phyloP scores from a whole-genome alignment of 306 rosid species.

The Vigna mungo region DNA sequence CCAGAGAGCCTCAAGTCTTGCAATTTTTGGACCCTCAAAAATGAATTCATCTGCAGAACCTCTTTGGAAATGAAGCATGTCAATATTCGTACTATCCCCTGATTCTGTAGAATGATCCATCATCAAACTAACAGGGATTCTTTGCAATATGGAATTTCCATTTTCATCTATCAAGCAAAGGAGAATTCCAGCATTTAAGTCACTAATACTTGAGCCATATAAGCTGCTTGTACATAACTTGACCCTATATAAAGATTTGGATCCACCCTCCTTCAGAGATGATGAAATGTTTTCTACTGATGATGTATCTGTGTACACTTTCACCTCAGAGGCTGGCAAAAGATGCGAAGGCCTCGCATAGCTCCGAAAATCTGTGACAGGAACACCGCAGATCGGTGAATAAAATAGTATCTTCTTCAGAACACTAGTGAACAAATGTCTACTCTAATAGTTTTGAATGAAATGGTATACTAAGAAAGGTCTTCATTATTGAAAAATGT shows the following conservation, averaged over 20 bases:
- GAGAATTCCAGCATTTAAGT: constrained; percentile 76
- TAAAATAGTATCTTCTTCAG: background rate
- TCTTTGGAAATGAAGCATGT: constrained; percentile 69
- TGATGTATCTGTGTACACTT: constrained; percentile 52
- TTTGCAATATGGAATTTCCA: constrained; percentile 77
- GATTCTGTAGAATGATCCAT: constrained; percentile 50
- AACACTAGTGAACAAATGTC: background rate
- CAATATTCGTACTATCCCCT: constrained; percentile 40
- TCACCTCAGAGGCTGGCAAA: constrained; percentile 70
- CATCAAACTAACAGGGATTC: constrained; percentile 67
- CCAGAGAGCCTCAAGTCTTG: constrained; percentile 76
- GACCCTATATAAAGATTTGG: constrained; percentile 61
- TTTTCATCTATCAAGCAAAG: constrained; percentile 76
- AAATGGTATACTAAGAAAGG: background rate
- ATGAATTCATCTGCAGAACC: constrained; percentile 76
- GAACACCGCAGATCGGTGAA: constrained; percentile 3
- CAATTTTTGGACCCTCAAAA: constrained; percentile 77
- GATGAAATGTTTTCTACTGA: constrained; percentile 49
- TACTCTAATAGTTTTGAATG: background rate
- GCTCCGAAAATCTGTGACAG: constrained; percentile 64
- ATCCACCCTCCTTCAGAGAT: constrained; percentile 52
- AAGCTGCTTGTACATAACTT: constrained; percentile 71
- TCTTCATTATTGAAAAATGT: constrained; percentile 2
- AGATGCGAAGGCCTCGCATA: constrained; percentile 73
- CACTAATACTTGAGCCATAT: constrained; percentile 70